phyloP scores from a whole-genome alignment of 306 rosid genomes.

The Senna siamea region DNA sequence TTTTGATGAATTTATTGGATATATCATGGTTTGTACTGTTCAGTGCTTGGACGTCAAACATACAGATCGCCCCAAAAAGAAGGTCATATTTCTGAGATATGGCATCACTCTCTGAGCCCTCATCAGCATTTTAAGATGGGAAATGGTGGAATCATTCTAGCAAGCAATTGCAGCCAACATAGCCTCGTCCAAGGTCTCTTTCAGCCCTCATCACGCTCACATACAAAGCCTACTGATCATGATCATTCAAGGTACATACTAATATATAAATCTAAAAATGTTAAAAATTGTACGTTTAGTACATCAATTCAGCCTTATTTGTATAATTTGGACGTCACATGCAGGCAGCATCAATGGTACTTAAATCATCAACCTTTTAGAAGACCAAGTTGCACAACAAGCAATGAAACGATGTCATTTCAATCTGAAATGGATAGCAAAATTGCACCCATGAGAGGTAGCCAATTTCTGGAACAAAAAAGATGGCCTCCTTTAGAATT shows the following conservation, averaged over 20 bases:
- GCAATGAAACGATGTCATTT: constrained; percentile 23
- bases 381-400: constrained; percentile 28
- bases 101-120: constrained; percentile 37
- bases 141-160: constrained; percentile 56
- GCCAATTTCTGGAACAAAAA: constrained; percentile 55
- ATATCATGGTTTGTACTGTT: not conserved
- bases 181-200: too few relatives aligned
- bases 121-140: constrained; percentile 57
- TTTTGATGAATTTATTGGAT: not conserved
- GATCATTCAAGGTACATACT: constrained; percentile 45
- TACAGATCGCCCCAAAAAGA: constrained; percentile 33
- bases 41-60: constrained; percentile 42
- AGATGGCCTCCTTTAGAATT: constrained; percentile 54
- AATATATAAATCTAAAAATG: too few relatives aligned
- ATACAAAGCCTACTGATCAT: constrained; percentile 36
- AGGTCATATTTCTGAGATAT: constrained; percentile 29
- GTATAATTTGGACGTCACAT: too few relatives aligned
- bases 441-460: constrained; percentile 55
- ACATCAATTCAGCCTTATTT: too few relatives aligned
- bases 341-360: constrained; percentile 51
- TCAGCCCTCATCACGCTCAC: constrained; percentile 39
- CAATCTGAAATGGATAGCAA: constrained; percentile 23
- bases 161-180: constrained; percentile 31
- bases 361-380: constrained; percentile 38
- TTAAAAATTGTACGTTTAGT: too few relatives aligned